Base-by-base conservation (phyloP, 2,329 filamentous ascomycete genomes). In the Cordyceps militaris region DNA sequence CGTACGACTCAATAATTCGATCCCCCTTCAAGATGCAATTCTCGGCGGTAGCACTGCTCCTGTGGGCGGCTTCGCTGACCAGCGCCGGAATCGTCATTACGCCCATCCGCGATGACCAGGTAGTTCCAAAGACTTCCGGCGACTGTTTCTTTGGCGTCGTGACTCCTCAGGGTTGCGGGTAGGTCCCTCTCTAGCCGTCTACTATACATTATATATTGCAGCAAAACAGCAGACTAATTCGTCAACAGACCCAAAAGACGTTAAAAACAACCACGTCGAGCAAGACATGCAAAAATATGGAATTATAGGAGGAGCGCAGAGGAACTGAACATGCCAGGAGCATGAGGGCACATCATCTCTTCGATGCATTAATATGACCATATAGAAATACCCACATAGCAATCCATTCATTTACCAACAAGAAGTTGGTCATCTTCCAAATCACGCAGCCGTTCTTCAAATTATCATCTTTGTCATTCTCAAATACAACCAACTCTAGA, bases 81-180 rank as follows among this genome's bases (percentile, higher is more conserved):
- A 76, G 70, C 61, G 81, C 81, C 28, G 80, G 76, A 57, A 74
- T 84, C 50, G 79, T 84, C 66, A 77, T 80, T 65, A 81, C 78
- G 4, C 81, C 81, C 52, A 75, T 84, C 62, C 70, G 67, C 43
- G 59, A 66, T 23, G 70, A 83, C 61, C 80, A 83, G 66, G 71
- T 83, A 34, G 76, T 84, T n/a, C 64, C 71, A 28, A 78, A 74
- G 63, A 63, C 67, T 19, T 36, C 64, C 2, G 77, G 74, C 28
- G 81, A 84, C 66, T 84, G 81, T 66, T 79, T 76, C 63, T 81
- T 78, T 63, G 81, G 81, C 34, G 78, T 80, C 19, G 74, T 76
- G 5, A 84, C 81, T 32, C 79, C 81, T 4, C 70, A 74, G 56
- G 81, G 81, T 34, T 84, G 81, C 77, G 81, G 73, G 81, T 84